Evolutionary conservation across 257 asterid species (phyloP), one percentile per base, ranked within the genome.

Genomic region (Datura wrightii): DNA sequence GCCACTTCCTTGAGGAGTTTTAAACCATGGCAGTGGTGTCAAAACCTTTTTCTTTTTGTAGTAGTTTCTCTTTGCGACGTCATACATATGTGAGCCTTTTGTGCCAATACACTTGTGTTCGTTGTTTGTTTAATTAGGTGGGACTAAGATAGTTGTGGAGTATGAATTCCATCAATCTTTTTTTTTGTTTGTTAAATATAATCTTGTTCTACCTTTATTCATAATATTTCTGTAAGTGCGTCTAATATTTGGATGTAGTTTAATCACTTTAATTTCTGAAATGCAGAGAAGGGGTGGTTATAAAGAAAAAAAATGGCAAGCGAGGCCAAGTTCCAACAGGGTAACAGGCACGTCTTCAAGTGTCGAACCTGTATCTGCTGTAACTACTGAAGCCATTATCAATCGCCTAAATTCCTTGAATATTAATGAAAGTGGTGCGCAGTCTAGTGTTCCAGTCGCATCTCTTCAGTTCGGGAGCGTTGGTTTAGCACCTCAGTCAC

Each of bases 241-340:
- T 46, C 41, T 72, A 74, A 48, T 19, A 48, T 74, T 74, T 72
- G 56, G 39, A 19, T 72, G 16, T 72, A 72, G 37, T 71, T 71
- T 48, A 19, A 72, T 72, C 13, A 36, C 69, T 15, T 76, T 44
- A 71, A 60, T 70, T 88, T 82, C 50, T 87, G 88, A 82, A 79
- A 83, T 85, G 87, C 91, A 94, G 99, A 79, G 83, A 83, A 88
- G 60, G 34, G 92, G 93, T 86, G 90, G 83, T 65, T 67, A 89
- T 55, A 86, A 83, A 83, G 95, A 85, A 37, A 88, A 88, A 31
- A 82, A 72, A 79, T 93, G 97, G 95, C 89, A 89, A 63, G 90
- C 80, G 87, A 90, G 91, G 87, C 88, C 93, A 19, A 85, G 89
- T 85, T 36, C 85, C 18, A 41, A 82, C 58, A 53, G 62, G 41